Conservation (phyloP, 2,329 filamentous ascomycete species). For the Penicillium sp. region DNA sequence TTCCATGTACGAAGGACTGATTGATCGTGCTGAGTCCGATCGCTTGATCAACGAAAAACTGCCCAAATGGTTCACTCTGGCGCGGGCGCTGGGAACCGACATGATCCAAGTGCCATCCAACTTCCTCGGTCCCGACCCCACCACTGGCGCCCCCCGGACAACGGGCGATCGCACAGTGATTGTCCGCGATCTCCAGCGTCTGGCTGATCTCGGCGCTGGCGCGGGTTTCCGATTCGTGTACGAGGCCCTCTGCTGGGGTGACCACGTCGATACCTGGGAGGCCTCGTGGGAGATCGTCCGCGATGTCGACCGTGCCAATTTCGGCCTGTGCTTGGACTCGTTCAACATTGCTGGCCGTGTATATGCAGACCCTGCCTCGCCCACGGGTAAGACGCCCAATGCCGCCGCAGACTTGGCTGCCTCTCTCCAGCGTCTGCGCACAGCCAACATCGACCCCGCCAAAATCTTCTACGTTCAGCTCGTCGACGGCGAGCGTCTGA, state of each 20-base stretch:
- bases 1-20: slow-evolving; percentile 73
- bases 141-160: slow-evolving; percentile 45
- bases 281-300: slow-evolving; percentile 69
- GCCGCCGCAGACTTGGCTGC: slow-evolving; percentile 60
- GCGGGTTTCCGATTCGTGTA: slow-evolving; percentile 58
- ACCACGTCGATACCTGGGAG: slow-evolving; percentile 72
- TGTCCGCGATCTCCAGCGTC: slow-evolving; percentile 43
- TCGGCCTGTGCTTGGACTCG: slow-evolving; percentile 75
- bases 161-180: slow-evolving; percentile 36
- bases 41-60: slow-evolving; percentile 63
- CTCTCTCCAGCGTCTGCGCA: slow-evolving; percentile 60
- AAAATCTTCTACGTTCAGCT: slow-evolving; percentile 77
- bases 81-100: slow-evolving; percentile 66
- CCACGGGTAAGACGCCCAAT: slow-evolving; percentile 53
- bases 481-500: slow-evolving; percentile 70
- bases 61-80: slow-evolving; percentile 70
- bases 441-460: slow-evolving; percentile 57
- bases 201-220: slow-evolving; percentile 68
- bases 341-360: slow-evolving; percentile 77
- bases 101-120: slow-evolving; percentile 75
- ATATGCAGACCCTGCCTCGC: slow-evolving; percentile 67
- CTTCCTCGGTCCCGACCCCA: slow-evolving; percentile 56
- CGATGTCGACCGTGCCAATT: slow-evolving; percentile 70
- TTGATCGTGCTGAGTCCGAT: slow-evolving; percentile 63
- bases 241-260: slow-evolving; percentile 73